Evolutionary conservation across 1,284 basidiomycete genomes (phyloP).

Genomic region (Peniophora sp.): DNA sequence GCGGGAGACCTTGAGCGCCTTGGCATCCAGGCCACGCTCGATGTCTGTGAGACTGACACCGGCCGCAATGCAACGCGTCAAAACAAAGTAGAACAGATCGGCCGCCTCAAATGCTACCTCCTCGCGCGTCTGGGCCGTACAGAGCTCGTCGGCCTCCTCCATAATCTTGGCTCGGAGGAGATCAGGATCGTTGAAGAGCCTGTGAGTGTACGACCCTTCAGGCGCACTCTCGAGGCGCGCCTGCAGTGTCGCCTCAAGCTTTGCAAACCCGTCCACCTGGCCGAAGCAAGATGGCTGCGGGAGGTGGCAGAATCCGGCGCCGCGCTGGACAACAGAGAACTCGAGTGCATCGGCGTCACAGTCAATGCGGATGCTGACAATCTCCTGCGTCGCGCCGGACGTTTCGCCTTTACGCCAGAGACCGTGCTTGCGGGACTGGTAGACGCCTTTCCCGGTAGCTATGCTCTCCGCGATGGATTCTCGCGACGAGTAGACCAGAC

Average conservation of each 20-base stretch:
- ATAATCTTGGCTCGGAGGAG: constrained; percentile 90
- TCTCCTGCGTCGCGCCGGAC: constrained; percentile 87
- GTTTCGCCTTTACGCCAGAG: constrained; percentile 98
- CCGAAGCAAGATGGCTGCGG: constrained; percentile 85
- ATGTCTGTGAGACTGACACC: constrained; percentile 86
- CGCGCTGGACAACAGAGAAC: constrained; percentile 88
- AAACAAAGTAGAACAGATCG: constrained; percentile 91
- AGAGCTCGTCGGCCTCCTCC: constrained; percentile 98
- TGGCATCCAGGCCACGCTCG: constrained; percentile 78
- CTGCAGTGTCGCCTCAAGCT: constrained; percentile 77
- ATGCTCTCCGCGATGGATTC: constrained; percentile 88
- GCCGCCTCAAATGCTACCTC: constrained; percentile 96
- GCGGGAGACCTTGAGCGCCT: constrained; percentile 84
- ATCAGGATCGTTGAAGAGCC: constrained; percentile 79
- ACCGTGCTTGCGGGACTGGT: constrained; percentile 94
- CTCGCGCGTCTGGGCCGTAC: constrained; percentile 73
- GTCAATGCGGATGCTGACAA: constrained; percentile 80
- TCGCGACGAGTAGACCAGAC: constrained; percentile 94
- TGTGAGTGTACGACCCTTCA: constrained; percentile 86
- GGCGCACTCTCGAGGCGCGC: constrained; percentile 74
- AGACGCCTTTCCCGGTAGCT: constrained; percentile 84
- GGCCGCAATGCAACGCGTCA: constrained; percentile 80
- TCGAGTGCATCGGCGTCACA: constrained; percentile 93
- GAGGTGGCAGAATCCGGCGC: constrained; percentile 92
- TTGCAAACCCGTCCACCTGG: constrained; percentile 66